Conservation (phyloP, 495 filamentous ascomycete genomes). For the Durotheca rogersii region DNA sequence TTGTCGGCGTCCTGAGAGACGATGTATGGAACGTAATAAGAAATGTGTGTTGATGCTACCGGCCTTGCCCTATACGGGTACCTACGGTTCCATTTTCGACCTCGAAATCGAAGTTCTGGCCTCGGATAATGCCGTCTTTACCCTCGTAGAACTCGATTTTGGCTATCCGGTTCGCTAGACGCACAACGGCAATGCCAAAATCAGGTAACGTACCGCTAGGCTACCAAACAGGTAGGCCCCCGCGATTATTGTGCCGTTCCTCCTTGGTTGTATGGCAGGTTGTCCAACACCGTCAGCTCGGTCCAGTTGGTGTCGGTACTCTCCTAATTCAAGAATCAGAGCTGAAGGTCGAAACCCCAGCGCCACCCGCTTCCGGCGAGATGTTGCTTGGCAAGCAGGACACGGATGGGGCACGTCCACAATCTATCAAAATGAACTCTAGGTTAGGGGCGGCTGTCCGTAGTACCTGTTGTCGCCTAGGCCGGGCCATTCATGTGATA, state of each 20-base stretch:
- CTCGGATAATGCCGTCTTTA: constrained; percentile 20
- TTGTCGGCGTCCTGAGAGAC: constrained; percentile 19
- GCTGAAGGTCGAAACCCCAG: constrained; percentile 10
- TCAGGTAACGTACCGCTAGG: constrained; percentile 12
- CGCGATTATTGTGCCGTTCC: constrained; percentile 15
- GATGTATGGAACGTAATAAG: constrained; percentile 21
- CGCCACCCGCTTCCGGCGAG: no score
- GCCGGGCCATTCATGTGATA: constrained; percentile 2
- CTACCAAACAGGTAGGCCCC: constrained; percentile 13
- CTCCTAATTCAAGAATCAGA: constrained; percentile 21
- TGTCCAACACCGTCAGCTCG: constrained; percentile 6
- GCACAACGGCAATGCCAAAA: not conserved
- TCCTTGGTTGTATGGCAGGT: constrained; percentile 14
- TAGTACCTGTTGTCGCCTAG: constrained; percentile 4
- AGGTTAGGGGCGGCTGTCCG: constrained; percentile 15
- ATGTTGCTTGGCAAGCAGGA: no score
- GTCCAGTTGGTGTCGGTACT: constrained; percentile 12
- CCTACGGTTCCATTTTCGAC: constrained; percentile 19
- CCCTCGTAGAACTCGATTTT: constrained; percentile 26
- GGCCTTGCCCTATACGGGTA: constrained; percentile 16
- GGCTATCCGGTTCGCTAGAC: constrained; percentile 15
- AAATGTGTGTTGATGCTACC: constrained; percentile 17
- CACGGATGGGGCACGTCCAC: no score
- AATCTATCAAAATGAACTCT: no score
- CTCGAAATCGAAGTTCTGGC: constrained; percentile 26